Base-by-base conservation (phyloP, 768 basidiomycete species). In the Tylopilus intermedius region DNA sequence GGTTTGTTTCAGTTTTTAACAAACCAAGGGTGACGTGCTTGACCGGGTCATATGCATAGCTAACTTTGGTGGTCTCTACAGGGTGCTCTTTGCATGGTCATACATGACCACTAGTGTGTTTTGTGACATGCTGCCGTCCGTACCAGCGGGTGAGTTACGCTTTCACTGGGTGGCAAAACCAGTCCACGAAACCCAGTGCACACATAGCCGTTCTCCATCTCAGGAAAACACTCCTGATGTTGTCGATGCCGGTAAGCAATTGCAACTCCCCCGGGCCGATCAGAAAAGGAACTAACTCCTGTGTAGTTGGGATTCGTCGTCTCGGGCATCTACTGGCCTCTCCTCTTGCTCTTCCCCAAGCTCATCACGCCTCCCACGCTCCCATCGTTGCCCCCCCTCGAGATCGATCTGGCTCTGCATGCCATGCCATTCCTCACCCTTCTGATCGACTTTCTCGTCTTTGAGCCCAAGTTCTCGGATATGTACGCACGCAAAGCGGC, bases 1-100 rank as follows among this genome's bases (percentile, higher is more conserved):
- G 88, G 88, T 0, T 80, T 82, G 58, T 78, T 76, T 44, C 84
- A 85, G 64, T 92, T 80, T 62, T 71, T 92, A 49, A 93, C 90
- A 0, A 86, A 90, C 58, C 82, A 88, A 68, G 87, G 86, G 88
- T 64, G 45, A 46, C 5, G 9, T 33, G n/a, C n/a, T 26, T 7
- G 7, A 1, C 7, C 2, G 26, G 8, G 15, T 13, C 14, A 26
- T 37, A n/a, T n/a, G 11, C 44, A 51, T 9, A 15, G 10, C 53
- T 57, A 11, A 59, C 45, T 7, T 21, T 21, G 27, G 21, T 24
- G 39, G 7, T n/a, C 21, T 18, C 14, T 2, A 11, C 38, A 67
- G 62, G 41, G 13, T 61, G 73, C 68, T 63, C 18, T 55, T 68
- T 5, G 71, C 79, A 39, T 73, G 71, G 66, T 32, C 69, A 4